These are phyloP conservation scores for Tylopilus plumbeoviolaceoides DNA, from an alignment of 768 basidiomycete genomes.

Conservation along the genomic window DNA sequence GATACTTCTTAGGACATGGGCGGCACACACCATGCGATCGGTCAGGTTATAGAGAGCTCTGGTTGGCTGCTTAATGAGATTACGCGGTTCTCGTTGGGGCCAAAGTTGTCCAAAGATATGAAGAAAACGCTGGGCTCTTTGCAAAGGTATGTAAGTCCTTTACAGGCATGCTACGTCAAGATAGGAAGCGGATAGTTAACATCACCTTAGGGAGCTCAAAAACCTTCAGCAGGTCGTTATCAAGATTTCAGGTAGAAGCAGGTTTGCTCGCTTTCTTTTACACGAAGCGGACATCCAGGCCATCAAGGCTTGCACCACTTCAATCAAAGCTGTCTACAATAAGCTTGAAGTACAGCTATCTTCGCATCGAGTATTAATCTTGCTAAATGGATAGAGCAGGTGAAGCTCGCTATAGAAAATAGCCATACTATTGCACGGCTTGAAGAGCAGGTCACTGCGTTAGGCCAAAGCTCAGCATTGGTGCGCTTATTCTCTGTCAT, in stretches of 20 bases:
- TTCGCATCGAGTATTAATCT: not conserved
- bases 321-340: constrained; percentile 8
- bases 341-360: constrained; percentile 4
- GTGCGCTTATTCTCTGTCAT: not conserved
- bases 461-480: not conserved
- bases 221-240: constrained; percentile 6
- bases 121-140: constrained; percentile 3
- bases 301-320: constrained; percentile 6
- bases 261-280: constrained; percentile 6
- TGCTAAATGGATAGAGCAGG: not conserved
- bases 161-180: not conserved
- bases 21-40: constrained; percentile 13
- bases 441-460: constrained; percentile 4
- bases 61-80: constrained; percentile 15
- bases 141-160: not conserved
- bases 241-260: constrained; percentile 2
- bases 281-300: constrained; percentile 7
- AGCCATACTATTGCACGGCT: constrained; percentile 5
- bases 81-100: not conserved
- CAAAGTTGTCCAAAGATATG: not conserved
- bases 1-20: constrained; percentile 3
- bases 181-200: not conserved
- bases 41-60: constrained; percentile 11
- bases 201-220: constrained; percentile 4
- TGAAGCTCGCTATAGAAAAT: constrained; percentile 13